Percentiles rank a stretch among this genome's conserved stretches.
These are phyloP conservation scores for Globisporangium lucens DNA, from an alignment of 352 stramenopile genomes.

Conservation along the genomic window DNA sequence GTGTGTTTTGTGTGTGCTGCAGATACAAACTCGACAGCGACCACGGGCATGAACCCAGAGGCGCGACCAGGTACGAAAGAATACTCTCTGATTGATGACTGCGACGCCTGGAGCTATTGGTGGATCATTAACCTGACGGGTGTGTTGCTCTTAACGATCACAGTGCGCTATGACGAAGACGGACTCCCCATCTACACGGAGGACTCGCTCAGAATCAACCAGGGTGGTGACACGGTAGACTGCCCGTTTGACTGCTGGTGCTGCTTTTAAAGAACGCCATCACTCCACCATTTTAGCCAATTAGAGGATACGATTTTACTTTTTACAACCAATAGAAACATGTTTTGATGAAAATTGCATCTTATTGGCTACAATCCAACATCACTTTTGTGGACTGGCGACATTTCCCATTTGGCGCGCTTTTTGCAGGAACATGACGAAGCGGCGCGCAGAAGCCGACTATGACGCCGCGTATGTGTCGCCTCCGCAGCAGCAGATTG, in stretches of 20 bases:
- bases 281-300: conserved; percentile 20
- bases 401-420: conserved; percentile 11
- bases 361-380: conserved; percentile 6
- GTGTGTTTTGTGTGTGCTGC: conserved; percentile 7
- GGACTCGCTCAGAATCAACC: conserved; percentile 74
- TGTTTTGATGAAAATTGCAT: background rate
- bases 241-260: conserved; percentile 91
- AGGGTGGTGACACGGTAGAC: conserved; percentile 80
- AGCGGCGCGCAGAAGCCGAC: conserved; percentile 6
- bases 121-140: background rate
- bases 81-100: background rate
- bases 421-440: conserved; percentile 13
- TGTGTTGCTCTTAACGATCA: conserved; percentile 8
- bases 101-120: background rate
- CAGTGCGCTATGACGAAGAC: conserved; percentile 85
- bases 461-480: background rate
- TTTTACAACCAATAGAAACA: conserved; percentile 21
- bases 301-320: conserved; percentile 4
- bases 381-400: background rate
- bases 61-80: conserved; percentile 59
- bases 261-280: conserved; percentile 57
- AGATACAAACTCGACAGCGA: conserved; percentile 79
- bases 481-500: background rate
- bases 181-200: conserved; percentile 87
- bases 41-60: conserved; percentile 59